A percentile compares a stretch with the other conserved stretches of the same genome.
These are phyloP conservation scores for Pseudogymnoascus sp. DNA, from an alignment of 2,329 filamentous ascomycete genomes.

Conservation along the genomic window DNA sequence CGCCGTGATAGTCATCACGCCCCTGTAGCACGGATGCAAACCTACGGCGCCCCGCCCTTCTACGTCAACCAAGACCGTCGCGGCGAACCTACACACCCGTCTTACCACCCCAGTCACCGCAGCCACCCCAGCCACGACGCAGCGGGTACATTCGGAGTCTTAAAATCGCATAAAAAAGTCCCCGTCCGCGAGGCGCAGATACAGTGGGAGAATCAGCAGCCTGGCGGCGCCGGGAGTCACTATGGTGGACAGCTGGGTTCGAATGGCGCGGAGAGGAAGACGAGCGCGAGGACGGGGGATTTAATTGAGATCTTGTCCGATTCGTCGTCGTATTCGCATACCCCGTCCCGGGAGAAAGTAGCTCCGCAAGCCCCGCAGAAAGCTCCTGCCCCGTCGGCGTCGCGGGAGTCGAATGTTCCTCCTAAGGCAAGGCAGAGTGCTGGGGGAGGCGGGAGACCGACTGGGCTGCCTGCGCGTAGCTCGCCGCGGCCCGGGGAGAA, in stretches of 20 bases:
- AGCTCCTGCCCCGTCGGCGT: not conserved
- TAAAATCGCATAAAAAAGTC: not conserved
- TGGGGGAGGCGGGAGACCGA: not conserved
- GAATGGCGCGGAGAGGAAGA: not conserved
- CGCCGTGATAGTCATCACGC: not conserved
- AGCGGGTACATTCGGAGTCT: not conserved
- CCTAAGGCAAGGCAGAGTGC: not conserved
- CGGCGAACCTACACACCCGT: not conserved
- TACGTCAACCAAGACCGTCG: not conserved
- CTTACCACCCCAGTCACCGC: not conserved
- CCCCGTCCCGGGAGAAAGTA: not conserved
- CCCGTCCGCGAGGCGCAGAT: not conserved
- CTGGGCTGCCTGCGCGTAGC: not conserved
- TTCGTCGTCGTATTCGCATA: not conserved
- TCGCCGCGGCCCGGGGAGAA: not conserved
- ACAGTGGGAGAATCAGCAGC: not conserved
- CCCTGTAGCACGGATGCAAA: not conserved
- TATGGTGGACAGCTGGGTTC: not conserved
- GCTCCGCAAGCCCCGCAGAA: not conserved
- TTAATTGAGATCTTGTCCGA: not conserved
- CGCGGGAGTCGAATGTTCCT: not conserved
- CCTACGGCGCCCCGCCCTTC: not conserved
- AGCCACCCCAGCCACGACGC: not conserved
- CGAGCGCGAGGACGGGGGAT: not conserved
- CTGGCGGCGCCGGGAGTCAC: not conserved